Evolutionary conservation across 2,329 filamentous ascomycete genomes (phyloP).

Genomic region (Talaromyces sp.): DNA sequence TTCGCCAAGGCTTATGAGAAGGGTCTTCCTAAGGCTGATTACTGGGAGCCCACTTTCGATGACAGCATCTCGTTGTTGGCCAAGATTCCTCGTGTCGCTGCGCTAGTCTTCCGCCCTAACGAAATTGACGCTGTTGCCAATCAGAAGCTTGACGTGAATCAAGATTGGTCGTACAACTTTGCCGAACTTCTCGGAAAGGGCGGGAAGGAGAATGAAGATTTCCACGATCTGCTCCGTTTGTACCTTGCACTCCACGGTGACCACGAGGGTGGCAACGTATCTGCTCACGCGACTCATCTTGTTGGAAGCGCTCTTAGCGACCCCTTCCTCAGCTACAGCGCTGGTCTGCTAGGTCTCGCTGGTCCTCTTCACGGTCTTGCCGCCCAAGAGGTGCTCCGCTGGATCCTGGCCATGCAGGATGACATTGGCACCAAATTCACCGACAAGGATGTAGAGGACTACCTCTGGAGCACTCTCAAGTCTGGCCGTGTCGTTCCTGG

Average conservation of each 20-base stretch:
- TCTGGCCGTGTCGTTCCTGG: constrained; percentile 91
- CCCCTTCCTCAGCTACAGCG: constrained; percentile 92
- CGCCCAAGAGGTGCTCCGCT: constrained; percentile 93
- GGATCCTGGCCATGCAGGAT: constrained; percentile 95
- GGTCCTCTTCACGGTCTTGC: constrained; percentile 92
- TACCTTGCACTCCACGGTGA: constrained; percentile 97
- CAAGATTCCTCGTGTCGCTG: constrained; percentile 93
- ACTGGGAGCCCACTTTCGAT: constrained; percentile 98
- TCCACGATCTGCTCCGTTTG: constrained; percentile 89
- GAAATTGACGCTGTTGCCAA: constrained; percentile 68
- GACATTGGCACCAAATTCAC: constrained; percentile 74
- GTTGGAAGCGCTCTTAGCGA: constrained; percentile 93
- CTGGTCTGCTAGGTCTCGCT: constrained; percentile 89
- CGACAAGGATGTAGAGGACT: constrained; percentile 78
- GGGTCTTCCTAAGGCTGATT: constrained; percentile 90
- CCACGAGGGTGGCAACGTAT: constrained; percentile 97
- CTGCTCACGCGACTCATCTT: constrained; percentile 89
- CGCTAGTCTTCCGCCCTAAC: constrained; percentile 95
- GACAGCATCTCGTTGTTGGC: constrained; percentile 90
- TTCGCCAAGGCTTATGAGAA: constrained; percentile 92
- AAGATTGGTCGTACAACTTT: constrained; percentile 99
- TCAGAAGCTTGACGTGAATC: constrained; percentile 71
- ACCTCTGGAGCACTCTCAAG: constrained; percentile 90
- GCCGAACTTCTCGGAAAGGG: constrained; percentile 91
- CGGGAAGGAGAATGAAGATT: constrained; percentile 66